Conservation (phyloP, 129 eudicot genomes). For the Smallanthus sonchifolius region DNA sequence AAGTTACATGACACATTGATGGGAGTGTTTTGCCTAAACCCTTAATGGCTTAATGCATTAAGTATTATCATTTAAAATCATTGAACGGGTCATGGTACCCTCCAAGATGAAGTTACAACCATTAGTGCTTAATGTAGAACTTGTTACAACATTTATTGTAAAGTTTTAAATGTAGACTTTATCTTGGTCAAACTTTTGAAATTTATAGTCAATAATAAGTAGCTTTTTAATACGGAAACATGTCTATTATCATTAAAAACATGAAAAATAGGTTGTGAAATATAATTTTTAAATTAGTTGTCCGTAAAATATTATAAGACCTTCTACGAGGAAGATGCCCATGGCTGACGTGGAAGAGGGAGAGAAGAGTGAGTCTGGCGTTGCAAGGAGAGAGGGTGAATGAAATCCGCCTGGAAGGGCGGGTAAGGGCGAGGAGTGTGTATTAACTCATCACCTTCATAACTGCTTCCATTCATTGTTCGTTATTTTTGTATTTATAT, state of each 20-base stretch:
- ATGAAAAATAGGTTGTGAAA: not conserved
- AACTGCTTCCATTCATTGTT: no score
- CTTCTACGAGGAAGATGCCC: no score
- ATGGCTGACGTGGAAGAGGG: no score
- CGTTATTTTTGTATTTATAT: no score
- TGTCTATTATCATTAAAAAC: not conserved
- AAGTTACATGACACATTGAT: conserved; percentile 15
- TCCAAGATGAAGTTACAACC: not conserved
- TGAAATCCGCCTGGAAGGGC: no score
- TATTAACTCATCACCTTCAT: no score
- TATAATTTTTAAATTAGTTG: not conserved
- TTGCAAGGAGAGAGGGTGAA: no score
- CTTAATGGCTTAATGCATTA: not conserved
- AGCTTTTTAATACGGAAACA: not conserved
- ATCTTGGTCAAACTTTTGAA: conserved; percentile 18
- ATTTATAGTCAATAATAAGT: not conserved
- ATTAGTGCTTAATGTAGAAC: not conserved
- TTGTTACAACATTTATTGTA: not conserved
- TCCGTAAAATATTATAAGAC: not conserved
- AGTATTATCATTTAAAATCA: not conserved
- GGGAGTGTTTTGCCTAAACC: conserved; percentile 7
- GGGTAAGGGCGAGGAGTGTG: no score
- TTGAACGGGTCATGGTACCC: conserved; percentile 18
- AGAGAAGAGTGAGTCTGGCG: no score
- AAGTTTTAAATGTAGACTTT: not conserved